phyloP scores from a whole-genome alignment of 1,284 basidiomycete species.

The Cerioporus squamosus region DNA sequence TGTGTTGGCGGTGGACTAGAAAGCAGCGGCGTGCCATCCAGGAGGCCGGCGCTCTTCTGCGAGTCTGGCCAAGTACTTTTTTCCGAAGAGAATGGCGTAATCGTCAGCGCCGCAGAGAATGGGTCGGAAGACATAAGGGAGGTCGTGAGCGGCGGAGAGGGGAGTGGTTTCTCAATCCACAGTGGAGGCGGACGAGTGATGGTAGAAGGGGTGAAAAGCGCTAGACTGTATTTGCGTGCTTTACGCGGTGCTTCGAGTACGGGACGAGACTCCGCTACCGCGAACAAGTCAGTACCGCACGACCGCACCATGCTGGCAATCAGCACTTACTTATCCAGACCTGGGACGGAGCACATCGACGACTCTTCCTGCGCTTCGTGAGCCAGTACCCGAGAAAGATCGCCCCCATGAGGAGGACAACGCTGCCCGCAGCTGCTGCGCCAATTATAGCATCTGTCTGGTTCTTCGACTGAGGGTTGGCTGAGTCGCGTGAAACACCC shows the following conservation, averaged over 20 bases:
- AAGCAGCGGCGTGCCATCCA: background rate
- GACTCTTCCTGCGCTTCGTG: background rate
- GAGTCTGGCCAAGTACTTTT: background rate
- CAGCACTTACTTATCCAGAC: background rate
- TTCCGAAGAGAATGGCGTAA: background rate
- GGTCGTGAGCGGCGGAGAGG: background rate
- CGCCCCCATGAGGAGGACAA: background rate
- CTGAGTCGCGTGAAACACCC: no score
- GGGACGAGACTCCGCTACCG: background rate
- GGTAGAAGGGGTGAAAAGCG: background rate
- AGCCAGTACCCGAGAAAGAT: conserved; percentile 1
- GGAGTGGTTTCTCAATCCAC: background rate
- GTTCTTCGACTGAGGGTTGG: no score
- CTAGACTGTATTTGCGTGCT: background rate
- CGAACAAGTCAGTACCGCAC: background rate
- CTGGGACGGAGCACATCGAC: background rate
- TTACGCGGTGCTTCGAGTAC: background rate
- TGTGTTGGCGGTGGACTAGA: background rate
- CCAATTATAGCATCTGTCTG: background rate
- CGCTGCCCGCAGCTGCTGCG: background rate
- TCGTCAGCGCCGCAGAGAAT: background rate
- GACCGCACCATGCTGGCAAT: background rate
- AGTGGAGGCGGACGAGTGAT: background rate
- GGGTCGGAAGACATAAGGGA: background rate
- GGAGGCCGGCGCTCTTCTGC: background rate